A percentile compares a stretch with the other conserved stretches of the same genome.
These are phyloP conservation scores for Phytophthora constricta DNA, from an alignment of 352 stramenopile genomes.

Conservation along the genomic window DNA sequence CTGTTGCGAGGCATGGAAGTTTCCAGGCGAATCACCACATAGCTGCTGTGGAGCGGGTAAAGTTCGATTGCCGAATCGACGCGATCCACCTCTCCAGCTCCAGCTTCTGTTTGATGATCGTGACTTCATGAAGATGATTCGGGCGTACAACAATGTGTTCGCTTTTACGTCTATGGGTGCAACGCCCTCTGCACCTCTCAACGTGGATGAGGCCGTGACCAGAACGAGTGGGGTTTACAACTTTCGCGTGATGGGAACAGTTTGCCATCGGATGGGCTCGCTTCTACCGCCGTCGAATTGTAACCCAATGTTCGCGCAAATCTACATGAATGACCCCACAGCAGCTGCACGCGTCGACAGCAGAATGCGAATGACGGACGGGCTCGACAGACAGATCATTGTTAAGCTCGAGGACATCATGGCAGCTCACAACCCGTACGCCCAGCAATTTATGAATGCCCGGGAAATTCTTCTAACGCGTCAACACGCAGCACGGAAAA, in stretches of 20 bases:
- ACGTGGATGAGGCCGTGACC: constrained; percentile 7
- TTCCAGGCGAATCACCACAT: neutral
- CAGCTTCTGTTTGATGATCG: neutral
- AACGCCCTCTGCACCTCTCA: neutral
- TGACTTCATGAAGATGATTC: neutral
- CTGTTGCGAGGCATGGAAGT: neutral
- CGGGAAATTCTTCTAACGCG: neutral
- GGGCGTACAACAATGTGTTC: constrained; percentile 21
- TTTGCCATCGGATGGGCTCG: constrained; percentile 1
- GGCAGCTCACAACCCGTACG: constrained; percentile 1
- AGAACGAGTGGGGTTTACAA: constrained; percentile 6
- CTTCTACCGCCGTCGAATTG: neutral
- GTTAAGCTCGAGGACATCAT: constrained; percentile 5
- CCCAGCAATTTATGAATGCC: constrained; percentile 7
- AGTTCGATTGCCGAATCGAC: neutral
- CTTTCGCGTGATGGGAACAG: neutral
- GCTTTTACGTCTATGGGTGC: constrained; percentile 16
- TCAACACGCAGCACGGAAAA: too few species aligned
- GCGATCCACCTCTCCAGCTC: neutral
- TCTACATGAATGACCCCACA: constrained; percentile 18
- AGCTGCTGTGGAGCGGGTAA: neutral
- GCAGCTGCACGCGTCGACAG: neutral
- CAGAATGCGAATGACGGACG: constrained; percentile 1
- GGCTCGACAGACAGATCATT: neutral
- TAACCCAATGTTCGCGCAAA: constrained; percentile 9